Base-by-base conservation (phyloP, 108 stramenopile species). In the Nitzschia sp. region DNA sequence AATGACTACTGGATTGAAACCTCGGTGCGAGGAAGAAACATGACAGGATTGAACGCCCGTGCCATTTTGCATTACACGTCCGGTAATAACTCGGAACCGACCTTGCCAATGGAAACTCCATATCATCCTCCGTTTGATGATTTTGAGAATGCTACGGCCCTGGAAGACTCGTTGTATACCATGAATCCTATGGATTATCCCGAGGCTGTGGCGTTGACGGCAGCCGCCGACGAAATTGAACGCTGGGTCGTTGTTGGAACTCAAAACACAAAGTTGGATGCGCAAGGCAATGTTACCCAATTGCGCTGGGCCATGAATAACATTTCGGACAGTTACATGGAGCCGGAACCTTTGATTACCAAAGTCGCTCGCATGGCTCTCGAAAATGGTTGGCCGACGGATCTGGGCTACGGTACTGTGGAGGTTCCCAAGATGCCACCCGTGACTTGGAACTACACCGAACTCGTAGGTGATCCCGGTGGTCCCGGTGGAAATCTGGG, bases 1-100 rank as follows among this genome's bases (percentile, higher is more conserved):
- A 74, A 30, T n/a, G 71, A 48, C 28, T 80, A 75, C 42, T 65
- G 61, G 74, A 74, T 74, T 35, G 64, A 71, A 33, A 75, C 79
- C 9, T 38, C 70, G 35, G 74, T 75, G 49, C 49, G 49, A n/a
- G 49, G 21, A 51, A 9, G 49, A 4, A 51, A 51, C n/a, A 24
- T 66, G 66, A 15, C 66, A 74, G 31, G 34, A 59, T 15, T 64
- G 53, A 0, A 36, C 23, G 46, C 64, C 42, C 35, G 66, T 66
- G 15, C 49, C 49, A 23, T 51, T 51, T 19, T 51, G 18, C 49
- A 51, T 4, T 51, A 51, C n/a, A 13, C 6, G 38, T 9, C 9
- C 13, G 38, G 38, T 6, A 19, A 17, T 5, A 4, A 5, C 17
- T 9, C 21, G 8, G 49, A n/a, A 51, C 13, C 13, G 17, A 21